Evolutionary conservation across 148 eudicot species (phyloP).

Genomic region (Spergularia bocconei): DNA sequence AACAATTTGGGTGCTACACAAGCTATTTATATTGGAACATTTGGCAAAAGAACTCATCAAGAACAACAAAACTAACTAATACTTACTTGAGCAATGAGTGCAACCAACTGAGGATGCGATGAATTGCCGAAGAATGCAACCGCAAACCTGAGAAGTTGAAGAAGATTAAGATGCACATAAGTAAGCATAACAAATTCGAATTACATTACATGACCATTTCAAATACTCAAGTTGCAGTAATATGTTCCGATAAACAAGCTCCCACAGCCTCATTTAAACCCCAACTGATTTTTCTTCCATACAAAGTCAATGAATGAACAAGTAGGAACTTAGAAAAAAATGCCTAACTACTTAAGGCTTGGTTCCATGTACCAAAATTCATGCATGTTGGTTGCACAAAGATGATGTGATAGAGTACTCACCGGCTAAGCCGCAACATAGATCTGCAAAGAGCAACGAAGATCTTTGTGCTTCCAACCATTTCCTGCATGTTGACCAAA

Average conservation of each 20-base stretch:
- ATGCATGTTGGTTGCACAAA: too few species aligned
- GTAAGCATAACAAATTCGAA: not conserved
- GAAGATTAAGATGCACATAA: not conserved
- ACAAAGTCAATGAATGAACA: too few species aligned
- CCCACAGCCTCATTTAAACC: not conserved
- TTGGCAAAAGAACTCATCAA: not conserved
- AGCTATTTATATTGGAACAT: not conserved
- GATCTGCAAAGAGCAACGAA: constrained; percentile 86
- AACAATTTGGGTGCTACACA: not conserved
- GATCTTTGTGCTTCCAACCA: constrained; percentile 74
- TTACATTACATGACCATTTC: not conserved
- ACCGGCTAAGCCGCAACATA: constrained; percentile 87
- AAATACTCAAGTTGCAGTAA: constrained; percentile 10
- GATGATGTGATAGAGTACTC: constrained; percentile 28
- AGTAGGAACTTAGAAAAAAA: too few species aligned
- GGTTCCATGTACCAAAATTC: too few species aligned
- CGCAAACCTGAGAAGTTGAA: constrained; percentile 54
- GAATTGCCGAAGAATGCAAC: constrained; percentile 79
- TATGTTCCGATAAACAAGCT: not conserved
- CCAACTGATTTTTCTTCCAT: too few species aligned
- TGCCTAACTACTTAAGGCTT: too few species aligned
- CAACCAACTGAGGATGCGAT: constrained; percentile 78
- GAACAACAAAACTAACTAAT: constrained; percentile 8
- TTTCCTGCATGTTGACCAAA: constrained; percentile 49
- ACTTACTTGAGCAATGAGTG: constrained; percentile 90